Evolutionary conservation across 2,329 filamentous ascomycete species (phyloP).

Genomic region (Paracoccidioides lutzii): DNA sequence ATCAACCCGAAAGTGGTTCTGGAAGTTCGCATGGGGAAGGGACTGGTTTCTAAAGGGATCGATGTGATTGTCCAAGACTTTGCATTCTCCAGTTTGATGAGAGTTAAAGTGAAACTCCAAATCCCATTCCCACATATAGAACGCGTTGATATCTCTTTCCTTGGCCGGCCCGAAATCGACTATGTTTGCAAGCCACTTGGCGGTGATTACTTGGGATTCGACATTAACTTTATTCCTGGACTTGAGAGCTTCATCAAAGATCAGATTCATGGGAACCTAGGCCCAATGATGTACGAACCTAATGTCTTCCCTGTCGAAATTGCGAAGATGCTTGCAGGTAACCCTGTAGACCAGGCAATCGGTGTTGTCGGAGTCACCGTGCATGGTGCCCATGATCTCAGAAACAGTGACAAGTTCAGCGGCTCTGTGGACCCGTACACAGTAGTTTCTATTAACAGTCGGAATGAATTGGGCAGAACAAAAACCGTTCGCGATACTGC

Average conservation of each 20-base stretch:
- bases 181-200: conserved; percentile 97
- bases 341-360: conserved; percentile 86
- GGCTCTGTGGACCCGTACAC: conserved; percentile 87
- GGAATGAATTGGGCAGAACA: conserved; percentile 70
- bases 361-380: conserved; percentile 86
- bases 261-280: conserved; percentile 85
- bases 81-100: conserved; percentile 89
- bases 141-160: conserved; percentile 85
- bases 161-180: conserved; percentile 78
- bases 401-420: conserved; percentile 88
- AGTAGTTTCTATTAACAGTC: conserved; percentile 69
- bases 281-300: conserved; percentile 95
- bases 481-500: conserved; percentile 75
- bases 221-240: conserved; percentile 97
- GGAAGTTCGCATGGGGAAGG: conserved; percentile 88
- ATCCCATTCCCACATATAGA: conserved; percentile 93
- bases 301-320: conserved; percentile 98
- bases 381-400: conserved; percentile 80
- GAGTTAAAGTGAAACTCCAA: conserved; percentile 94
- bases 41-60: conserved; percentile 90
- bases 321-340: conserved; percentile 93
- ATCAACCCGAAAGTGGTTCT: conserved; percentile 94
- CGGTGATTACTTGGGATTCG: conserved; percentile 89
- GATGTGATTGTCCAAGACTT: conserved; percentile 98
- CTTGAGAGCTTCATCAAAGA: conserved; percentile 89